Evolutionary conservation across 257 asterid species (phyloP), one percentile per base, ranked within the genome.

Genomic region (Forsythia viridissima): DNA sequence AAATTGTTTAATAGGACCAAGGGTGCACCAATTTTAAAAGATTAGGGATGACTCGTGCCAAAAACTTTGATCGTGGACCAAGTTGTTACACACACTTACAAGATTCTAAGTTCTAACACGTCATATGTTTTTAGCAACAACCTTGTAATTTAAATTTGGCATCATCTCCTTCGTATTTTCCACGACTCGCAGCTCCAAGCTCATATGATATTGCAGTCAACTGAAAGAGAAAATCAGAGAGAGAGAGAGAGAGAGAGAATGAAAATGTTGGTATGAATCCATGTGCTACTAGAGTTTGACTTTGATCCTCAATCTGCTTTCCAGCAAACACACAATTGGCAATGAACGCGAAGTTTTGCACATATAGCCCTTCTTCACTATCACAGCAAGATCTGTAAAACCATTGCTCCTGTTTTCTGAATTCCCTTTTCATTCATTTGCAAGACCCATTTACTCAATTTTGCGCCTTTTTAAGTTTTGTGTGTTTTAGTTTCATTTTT

Each of bases 201-300:
- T 20, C 67, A 6, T 57, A 20, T 59, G 34, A 20, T 7, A 63
- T n/a, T 63, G 39, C 70, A 63, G 70, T 63, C 70, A 30, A 63
- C 70, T 63, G 70, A 30, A 30, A 61, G 36, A 11, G 39, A 42
- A 66, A 38, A 21, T 42, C 8, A 36, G 70, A 41, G n/a, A 3
- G 15, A 20, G 40, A 36, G 61, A 20, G 61, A 20, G 16, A 20
- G 40, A 36, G 61, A 20, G 34, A 30, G 16, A 20, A 21, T 8
- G 12, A 82, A 76, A 44, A 85, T 85, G 86, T 21, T 74, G 82
- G 34, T 30, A 55, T 55, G 65, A 63, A 63, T 63, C 70, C 15
- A 24, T 30, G 70, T 63, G 40, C 70, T 24, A 10, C 39, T 63
- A 63, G 40, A 8, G 39, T 24, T 30, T 63, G 70, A 10, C 70